These are phyloP conservation scores for Noccaea bulbosa DNA, from an alignment of 345 rosid species.

Conservation along the genomic window DNA sequence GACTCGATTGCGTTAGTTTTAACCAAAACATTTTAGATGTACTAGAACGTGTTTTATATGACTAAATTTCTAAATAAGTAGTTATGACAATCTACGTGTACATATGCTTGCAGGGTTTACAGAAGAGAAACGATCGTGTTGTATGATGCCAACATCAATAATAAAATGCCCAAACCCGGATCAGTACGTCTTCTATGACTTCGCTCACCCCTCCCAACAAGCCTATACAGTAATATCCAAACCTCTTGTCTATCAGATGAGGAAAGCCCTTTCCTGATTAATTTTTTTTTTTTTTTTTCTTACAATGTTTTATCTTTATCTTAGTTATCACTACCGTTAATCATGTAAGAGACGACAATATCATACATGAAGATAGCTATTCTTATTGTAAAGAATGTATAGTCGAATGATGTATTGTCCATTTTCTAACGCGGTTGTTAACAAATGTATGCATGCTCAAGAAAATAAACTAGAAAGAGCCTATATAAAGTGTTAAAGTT, in stretches of 20 bases:
- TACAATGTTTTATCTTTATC: not conserved
- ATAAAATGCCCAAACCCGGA: constrained; percentile 33
- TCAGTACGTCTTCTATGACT: constrained; percentile 34
- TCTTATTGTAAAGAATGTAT: constrained; percentile 16
- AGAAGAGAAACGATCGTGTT: constrained; percentile 32
- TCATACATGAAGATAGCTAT: constrained; percentile 6
- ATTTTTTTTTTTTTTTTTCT: constrained; percentile 14
- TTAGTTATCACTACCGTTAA: not conserved
- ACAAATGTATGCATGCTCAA: not conserved
- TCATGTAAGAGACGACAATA: constrained; percentile 11
- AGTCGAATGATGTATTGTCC: not conserved
- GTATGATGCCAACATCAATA: constrained; percentile 39
- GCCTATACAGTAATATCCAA: constrained; percentile 37
- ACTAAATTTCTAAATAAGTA: not conserved
- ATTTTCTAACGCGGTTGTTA: not conserved
- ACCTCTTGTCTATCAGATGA: constrained; percentile 36
- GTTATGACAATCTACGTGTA: not conserved
- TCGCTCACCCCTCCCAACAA: constrained; percentile 39
- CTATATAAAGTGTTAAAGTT: not conserved
- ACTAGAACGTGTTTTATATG: too few species aligned
- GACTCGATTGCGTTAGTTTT: not conserved
- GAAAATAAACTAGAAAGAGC: not conserved
- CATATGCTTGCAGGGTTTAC: constrained; percentile 32
- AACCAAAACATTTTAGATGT: too few species aligned
- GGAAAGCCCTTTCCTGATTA: constrained; percentile 36